These are phyloP conservation scores for Globisporangium irregulare DNA, from an alignment of 352 stramenopile genomes.

Conservation along the genomic window DNA sequence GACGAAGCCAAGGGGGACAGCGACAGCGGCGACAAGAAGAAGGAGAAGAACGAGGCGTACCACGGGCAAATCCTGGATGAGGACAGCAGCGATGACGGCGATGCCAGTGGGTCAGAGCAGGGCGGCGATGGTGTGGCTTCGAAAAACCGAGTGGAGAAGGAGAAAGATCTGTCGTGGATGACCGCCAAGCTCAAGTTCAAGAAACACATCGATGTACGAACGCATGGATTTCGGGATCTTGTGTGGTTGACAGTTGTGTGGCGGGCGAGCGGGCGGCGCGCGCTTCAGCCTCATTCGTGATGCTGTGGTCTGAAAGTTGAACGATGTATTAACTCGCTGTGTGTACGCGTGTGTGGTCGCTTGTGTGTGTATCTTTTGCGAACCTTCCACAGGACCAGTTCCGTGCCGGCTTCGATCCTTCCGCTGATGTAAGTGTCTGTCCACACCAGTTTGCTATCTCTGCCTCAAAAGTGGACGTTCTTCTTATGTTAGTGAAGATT, in stretches of 20 bases:
- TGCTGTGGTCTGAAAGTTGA: neutral
- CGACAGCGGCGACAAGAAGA: constrained; percentile 11
- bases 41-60: constrained; percentile 33
- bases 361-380: neutral
- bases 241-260: neutral
- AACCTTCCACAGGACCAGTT: constrained; percentile 56
- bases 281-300: neutral
- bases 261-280: too few relatives aligned
- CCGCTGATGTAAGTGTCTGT: constrained; percentile 39
- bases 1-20: constrained; percentile 6
- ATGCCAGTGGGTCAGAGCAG: constrained; percentile 22
- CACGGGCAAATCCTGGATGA: constrained; percentile 71
- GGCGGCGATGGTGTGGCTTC: neutral
- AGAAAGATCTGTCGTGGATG: constrained; percentile 77
- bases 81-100: constrained; percentile 24
- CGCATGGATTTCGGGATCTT: neutral
- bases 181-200: constrained; percentile 87
- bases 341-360: neutral
- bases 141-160: constrained; percentile 17
- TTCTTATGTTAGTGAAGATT: neutral
- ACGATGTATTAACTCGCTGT: neutral
- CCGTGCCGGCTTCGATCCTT: constrained; percentile 48
- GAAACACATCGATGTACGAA: constrained; percentile 83
- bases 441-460: neutral
- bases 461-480: neutral